Base-by-base conservation (phyloP, 2,329 filamentous ascomycete genomes). In the Phaeoacremonium minimum region DNA sequence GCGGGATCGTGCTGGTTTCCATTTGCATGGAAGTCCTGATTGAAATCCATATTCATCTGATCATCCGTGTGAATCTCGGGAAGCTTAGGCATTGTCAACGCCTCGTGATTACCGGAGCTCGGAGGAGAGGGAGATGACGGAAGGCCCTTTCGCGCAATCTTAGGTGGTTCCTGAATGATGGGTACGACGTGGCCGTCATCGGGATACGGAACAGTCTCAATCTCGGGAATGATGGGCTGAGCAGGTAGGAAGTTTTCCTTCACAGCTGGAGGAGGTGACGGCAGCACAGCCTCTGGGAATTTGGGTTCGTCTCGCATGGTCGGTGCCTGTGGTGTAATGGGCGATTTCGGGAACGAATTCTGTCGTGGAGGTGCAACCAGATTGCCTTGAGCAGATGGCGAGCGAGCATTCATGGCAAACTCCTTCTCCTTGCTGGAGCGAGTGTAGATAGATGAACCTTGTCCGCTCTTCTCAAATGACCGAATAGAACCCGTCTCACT, bases 401-500 rank as follows among this genome's bases (percentile, higher is more conserved):
- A 22, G 51, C 55, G 39, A 43, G 46, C 37, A 43, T 45, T 33
- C 22, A 37, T 38, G 30, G 30, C 30, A 7, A 57, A 63, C 33
- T 46, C 47, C 26, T 49, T 55, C 40, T 32, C 26, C 18, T 60
- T 66, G 47, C 51, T 63, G 4, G 62, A 64, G 35, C 58, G 59
- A 14, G 67, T 70, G 51, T 70, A 69, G 29, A 67, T 49, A 1
- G 73, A 72, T 4, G 68, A 64, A n/a, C 56, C 51, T n/a, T n/a
- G 55, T 18, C 52, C 53, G 18, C 53, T 62, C 51, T 45, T 52
- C 52, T 55, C 62, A 47, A 69, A 64, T 6, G 78, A 80, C 34
- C 71, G 67, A 43, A 80, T 55, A 9, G 78, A 83, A 13, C 61
- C 69, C 35, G 62, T 64, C 40, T 83, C 79, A 47, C 71, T 77